Percentiles rank a stretch among this genome's conserved stretches.
phyloP scores from a whole-genome alignment of 148 eudicot genomes.

The Vaccinium macrocarpon region DNA sequence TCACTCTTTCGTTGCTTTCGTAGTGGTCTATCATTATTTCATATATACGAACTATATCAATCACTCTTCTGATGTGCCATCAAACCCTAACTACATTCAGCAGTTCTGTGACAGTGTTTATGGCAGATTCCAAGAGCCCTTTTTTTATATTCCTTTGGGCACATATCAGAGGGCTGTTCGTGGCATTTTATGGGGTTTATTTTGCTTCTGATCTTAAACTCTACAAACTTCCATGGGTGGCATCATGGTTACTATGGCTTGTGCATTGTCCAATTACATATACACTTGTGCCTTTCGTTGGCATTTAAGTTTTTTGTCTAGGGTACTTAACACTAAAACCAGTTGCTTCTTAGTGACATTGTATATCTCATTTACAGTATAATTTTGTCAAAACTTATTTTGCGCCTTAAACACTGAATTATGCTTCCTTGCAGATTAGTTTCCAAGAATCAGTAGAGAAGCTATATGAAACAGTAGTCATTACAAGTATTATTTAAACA shows the following conservation, averaged over 20 bases:
- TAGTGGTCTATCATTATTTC: no score
- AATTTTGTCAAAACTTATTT: constrained; percentile 6
- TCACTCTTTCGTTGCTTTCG: no score
- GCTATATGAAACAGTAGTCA: constrained; percentile 34
- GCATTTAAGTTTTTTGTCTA: background rate
- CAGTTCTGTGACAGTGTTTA: no score
- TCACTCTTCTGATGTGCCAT: no score
- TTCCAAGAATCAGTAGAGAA: constrained; percentile 50
- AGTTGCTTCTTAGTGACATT: background rate
- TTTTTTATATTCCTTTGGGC: no score
- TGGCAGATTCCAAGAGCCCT: no score
- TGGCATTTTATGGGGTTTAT: background rate
- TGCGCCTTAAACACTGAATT: constrained; percentile 12
- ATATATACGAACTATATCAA: no score
- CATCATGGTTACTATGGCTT: background rate
- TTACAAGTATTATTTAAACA: constrained; percentile 66
- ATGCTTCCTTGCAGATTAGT: constrained; percentile 62
- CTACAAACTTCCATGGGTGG: background rate
- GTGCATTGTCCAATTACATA: background rate
- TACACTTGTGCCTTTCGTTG: background rate
- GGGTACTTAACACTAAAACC: background rate
- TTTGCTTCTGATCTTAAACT: background rate
- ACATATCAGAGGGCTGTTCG: no score
- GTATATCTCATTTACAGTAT: background rate
- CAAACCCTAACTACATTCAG: no score